Percentiles rank a stretch among this genome's conserved stretches.
These are phyloP conservation scores for Clohesyomyces aquaticus DNA, from an alignment of 495 filamentous ascomycete genomes.

Conservation along the genomic window DNA sequence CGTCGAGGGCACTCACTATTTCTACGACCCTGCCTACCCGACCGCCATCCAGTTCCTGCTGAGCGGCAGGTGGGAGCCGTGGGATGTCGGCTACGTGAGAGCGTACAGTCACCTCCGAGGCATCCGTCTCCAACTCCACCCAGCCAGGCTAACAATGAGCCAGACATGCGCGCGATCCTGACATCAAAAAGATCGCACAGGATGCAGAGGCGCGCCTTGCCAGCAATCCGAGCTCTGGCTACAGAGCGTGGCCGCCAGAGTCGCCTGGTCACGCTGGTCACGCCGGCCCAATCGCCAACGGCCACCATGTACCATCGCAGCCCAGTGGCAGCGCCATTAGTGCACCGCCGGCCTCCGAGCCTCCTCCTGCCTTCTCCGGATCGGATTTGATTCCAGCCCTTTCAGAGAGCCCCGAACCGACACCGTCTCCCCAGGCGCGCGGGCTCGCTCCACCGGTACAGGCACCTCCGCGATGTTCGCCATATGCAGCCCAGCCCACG, in stretches of 20 bases:
- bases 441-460: not conserved
- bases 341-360: not conserved
- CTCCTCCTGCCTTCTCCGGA: no score
- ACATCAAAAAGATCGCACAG: slow-evolving; percentile 22
- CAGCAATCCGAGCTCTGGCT: slow-evolving; percentile 1
- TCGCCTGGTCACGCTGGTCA: not conserved
- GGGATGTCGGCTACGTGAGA: slow-evolving; percentile 27
- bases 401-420: no score
- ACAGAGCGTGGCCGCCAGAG: slow-evolving; percentile 13
- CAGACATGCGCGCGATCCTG: slow-evolving; percentile 21
- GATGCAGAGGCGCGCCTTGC: slow-evolving; percentile 19
- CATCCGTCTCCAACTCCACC: not conserved
- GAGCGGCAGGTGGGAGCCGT: slow-evolving; percentile 24
- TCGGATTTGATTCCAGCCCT: no score
- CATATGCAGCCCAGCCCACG: not conserved
- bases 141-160: not conserved
- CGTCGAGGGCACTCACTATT: slow-evolving; percentile 30
- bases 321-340: not conserved
- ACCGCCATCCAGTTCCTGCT: slow-evolving; percentile 32
- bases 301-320: slow-evolving; percentile 1
- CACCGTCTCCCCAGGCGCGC: not conserved
- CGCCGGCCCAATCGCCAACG: not conserved
- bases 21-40: slow-evolving; percentile 25
- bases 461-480: not conserved
- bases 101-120: slow-evolving; percentile 3